Base-by-base conservation (phyloP, 1,284 basidiomycete species). In the Neolentinus lepideus region DNA sequence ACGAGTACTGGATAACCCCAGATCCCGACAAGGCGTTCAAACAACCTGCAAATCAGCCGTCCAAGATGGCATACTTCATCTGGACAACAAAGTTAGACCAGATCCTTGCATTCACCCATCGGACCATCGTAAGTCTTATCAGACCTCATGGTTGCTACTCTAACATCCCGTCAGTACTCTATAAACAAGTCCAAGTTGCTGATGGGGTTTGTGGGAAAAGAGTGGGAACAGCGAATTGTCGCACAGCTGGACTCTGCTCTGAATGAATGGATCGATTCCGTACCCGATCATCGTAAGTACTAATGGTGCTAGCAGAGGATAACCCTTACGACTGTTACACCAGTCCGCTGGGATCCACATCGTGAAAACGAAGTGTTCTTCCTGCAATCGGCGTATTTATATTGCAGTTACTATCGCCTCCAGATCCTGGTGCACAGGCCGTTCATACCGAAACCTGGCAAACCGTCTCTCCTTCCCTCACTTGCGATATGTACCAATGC, bases 401-500 rank as follows among this genome's bases (percentile, higher is more conserved):
- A 83, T 63, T 70, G 75, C 19, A 71, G 73, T 35, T 84, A 83
- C 66, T 84, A 84, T 64, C 75, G 81, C 56, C 67, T 76, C 8
- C 76, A 76, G 57, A 83, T 85, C 59, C 69, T 80, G 48, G 76
- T 84, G 22, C 84, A 85, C 65, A 74, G 82, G 2, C 82, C 82
- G 1, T 85, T 84, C 69, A 84, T 85, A 56, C 81, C 81, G 0
- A 75, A 75, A 0, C 75, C 73, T 19, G 67, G 69, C 43, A 74
- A 75, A 56, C 70, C 73, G 1, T 72, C 73, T 1, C 68, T 71
- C 11, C 76, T 78, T 64, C 81, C 83, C 0, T 84, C 81, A 2
- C 73, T 85, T 8, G 79, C 82, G 1, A 84, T 85, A 56, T 85
- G 83, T 69, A 79, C 79, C 45, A 84, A 82, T 56, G 83, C 83